Percentiles rank a stretch among this genome's conserved stretches.
Conservation (phyloP, 176 grass and related monocot genomes). For the Dactylis glomerata region DNA sequence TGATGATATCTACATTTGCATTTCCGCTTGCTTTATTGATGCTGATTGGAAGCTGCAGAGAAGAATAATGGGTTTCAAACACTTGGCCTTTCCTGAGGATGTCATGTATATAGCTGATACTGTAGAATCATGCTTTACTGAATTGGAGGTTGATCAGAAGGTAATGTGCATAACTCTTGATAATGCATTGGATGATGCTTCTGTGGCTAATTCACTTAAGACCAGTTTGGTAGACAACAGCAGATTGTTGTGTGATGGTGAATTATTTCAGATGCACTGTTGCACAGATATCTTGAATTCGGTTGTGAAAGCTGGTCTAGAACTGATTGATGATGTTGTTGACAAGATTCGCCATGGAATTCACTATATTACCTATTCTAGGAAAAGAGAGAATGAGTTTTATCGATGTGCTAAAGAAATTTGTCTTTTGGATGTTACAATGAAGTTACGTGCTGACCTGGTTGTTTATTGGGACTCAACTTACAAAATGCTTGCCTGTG, state of each 20-base stretch:
- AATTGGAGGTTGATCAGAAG: constrained; percentile 21
- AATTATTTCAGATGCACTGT: constrained; percentile 19
- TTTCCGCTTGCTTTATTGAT: constrained; percentile 31
- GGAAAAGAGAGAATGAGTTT: not conserved
- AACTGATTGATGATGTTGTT: constrained; percentile 20
- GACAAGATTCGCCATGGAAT: constrained; percentile 22
- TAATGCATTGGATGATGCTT: constrained; percentile 18
- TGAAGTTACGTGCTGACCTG: constrained; percentile 1
- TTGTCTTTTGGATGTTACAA: constrained; percentile 22
- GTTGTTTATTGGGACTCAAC: constrained; percentile 28
- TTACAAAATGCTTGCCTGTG: constrained; percentile 31
- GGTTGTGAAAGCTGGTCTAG: not conserved
- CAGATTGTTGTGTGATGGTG: constrained; percentile 24
- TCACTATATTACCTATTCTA: constrained; percentile 17
- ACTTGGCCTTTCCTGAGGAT: constrained; percentile 26
- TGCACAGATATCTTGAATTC: constrained; percentile 11
- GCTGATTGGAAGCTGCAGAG: constrained; percentile 22
- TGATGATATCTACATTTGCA: constrained; percentile 22
- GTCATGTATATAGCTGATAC: not conserved
- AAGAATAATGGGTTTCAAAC: constrained; percentile 25
- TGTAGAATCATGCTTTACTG: not conserved
- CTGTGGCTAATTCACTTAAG: constrained; percentile 25
- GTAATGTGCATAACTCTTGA: constrained; percentile 33
- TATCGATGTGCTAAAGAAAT: constrained; percentile 7
- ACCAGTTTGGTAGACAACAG: not conserved